Percentiles rank a stretch among this genome's conserved stretches.
Conservation (phyloP, 2,329 filamentous ascomycete genomes). For the Thielaviopsis punctulata region DNA sequence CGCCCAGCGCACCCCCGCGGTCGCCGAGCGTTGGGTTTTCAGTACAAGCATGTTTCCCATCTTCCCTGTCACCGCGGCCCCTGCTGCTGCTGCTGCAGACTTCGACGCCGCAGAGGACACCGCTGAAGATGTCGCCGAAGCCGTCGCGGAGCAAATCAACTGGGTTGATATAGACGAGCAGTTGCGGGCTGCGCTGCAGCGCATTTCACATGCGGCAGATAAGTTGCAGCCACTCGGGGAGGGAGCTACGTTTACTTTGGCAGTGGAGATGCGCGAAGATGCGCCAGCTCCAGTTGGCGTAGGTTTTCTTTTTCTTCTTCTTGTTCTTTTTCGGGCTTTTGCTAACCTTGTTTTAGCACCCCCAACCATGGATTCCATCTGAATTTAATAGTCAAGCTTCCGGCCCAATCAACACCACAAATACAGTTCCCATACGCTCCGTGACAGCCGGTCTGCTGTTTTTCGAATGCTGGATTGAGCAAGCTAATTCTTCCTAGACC, state of each 20-base stretch:
- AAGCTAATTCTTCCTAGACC: no score
- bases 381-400: constrained; percentile 26
- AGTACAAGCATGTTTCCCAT: constrained; percentile 6
- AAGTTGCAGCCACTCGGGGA: constrained; percentile 39
- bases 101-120: constrained; percentile 13
- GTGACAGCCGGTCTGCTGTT: constrained; percentile 42
- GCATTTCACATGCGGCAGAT: constrained; percentile 42
- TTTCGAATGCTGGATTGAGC: constrained; percentile 49
- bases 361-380: constrained; percentile 43
- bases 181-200: constrained; percentile 47
- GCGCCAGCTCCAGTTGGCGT: constrained; percentile 40
- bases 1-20: constrained; percentile 14
- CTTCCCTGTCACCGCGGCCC: neutral
- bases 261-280: constrained; percentile 51
- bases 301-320: constrained; percentile 16
- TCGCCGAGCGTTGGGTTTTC: constrained; percentile 11
- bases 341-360: constrained; percentile 25
- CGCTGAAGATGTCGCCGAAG: constrained; percentile 14
- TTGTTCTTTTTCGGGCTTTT: neutral
- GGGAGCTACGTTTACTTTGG: constrained; percentile 59
- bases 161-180: constrained; percentile 53
- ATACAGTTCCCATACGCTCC: constrained; percentile 27
- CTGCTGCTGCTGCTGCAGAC: constrained; percentile 18
- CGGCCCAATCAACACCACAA: neutral
- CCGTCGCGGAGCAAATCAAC: constrained; percentile 20